These are phyloP conservation scores for Dothideomycetidae sp. DNA, from an alignment of 2,329 filamentous ascomycete species.

Conservation along the genomic window DNA sequence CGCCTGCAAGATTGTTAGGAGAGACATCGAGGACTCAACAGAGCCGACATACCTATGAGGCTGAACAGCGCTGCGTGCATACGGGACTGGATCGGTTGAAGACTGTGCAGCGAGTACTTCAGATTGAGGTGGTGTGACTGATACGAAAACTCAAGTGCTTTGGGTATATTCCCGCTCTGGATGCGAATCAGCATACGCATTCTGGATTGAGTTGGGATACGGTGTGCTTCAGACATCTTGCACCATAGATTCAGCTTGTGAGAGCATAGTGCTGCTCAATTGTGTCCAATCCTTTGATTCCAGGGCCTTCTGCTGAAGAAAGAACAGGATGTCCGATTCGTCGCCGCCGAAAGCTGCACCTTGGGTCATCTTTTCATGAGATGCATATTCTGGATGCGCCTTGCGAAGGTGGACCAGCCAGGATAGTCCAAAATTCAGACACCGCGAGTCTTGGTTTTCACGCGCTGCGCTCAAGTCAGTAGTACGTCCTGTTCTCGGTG, in stretches of 20 bases:
- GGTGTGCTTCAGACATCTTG: constrained; percentile 50
- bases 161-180: constrained; percentile 42
- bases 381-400: constrained; percentile 46
- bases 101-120: constrained; percentile 57
- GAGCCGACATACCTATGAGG: constrained; percentile 45
- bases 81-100: constrained; percentile 60
- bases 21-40: neutral
- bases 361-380: constrained; percentile 12
- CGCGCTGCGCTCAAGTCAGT: constrained; percentile 39
- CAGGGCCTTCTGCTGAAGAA: constrained; percentile 56
- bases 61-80: constrained; percentile 62
- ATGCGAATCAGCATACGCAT: constrained; percentile 10
- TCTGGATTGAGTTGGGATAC: neutral
- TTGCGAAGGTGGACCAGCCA: constrained; percentile 95
- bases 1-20: constrained; percentile 24
- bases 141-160: constrained; percentile 62
- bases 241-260: constrained; percentile 68
- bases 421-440: constrained; percentile 86
- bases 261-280: constrained; percentile 6
- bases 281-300: constrained; percentile 9
- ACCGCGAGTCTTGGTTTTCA: constrained; percentile 83
- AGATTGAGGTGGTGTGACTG: constrained; percentile 70
- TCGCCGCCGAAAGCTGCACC: constrained; percentile 58
- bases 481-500: neutral
- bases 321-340: constrained; percentile 67